Conservation (phyloP, 352 stramenopile genomes). For the Globisporangium echinulatum region DNA sequence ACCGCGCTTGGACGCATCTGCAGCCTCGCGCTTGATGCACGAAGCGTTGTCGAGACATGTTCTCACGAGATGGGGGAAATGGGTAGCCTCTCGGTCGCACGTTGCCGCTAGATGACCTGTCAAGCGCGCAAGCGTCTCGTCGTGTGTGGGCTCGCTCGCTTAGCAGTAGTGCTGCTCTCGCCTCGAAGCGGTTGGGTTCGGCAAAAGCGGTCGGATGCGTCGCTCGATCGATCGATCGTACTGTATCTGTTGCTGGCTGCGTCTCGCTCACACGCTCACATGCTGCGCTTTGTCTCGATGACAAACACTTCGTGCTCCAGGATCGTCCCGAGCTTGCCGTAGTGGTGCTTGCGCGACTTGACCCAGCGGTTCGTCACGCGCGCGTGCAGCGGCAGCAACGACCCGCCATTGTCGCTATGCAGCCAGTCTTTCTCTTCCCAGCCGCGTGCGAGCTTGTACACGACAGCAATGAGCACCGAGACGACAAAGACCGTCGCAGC, state of each 20-base stretch:
- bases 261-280: constrained; percentile 17
- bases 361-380: constrained; percentile 61
- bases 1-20: no score
- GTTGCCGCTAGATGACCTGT: no score
- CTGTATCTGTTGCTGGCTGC: neutral
- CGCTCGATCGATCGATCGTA: neutral
- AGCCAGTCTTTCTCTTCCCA: constrained; percentile 54
- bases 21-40: no score
- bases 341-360: constrained; percentile 52
- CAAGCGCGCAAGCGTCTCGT: no score
- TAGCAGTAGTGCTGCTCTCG: no score
- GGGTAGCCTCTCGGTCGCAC: no score
- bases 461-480: constrained; percentile 61
- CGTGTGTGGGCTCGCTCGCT: no score
- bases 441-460: constrained; percentile 68
- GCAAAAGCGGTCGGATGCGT: no score
- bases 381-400: constrained; percentile 36
- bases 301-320: constrained; percentile 59
- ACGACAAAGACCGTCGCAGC: constrained; percentile 64
- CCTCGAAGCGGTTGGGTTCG: neutral
- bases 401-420: constrained; percentile 12
- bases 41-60: no score
- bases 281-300: constrained; percentile 51
- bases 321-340: constrained; percentile 64
- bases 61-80: no score